Evolutionary conservation across 805 yeast genomes (phyloP), one percentile per base, ranked within the genome.

Genomic region (Candida silvicultrix): DNA sequence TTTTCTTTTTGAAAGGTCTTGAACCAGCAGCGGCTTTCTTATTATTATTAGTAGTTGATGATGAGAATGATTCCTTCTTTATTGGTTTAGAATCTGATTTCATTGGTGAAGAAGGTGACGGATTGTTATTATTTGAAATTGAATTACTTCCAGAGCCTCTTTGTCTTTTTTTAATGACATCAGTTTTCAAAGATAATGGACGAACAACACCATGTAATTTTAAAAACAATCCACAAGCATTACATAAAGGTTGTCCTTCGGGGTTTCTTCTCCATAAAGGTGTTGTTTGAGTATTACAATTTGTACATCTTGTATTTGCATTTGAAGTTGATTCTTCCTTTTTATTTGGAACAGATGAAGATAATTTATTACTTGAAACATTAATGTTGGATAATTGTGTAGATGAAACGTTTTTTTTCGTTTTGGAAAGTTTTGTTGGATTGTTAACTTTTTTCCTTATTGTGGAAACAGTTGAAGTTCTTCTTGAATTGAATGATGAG

Each of bases 201-300:
- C 98, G 73, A 50, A 88, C 95, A 4, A 89, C 92, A n/a, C 97
- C 98, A 59, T 92, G 98, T 21, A 92, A 70, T 64, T 92, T 92
- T 58, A 87, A 75, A 57, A 92, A 92, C 49, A 92, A 70, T 0
- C 98, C 99, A 69, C 99, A 92, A 0, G 99, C 98, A 64, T 92
- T 92, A 68, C 98, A 92, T 48, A 92, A 69, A 0, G 97, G 95
- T 58, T 87, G 84, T 2, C 97, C 97, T 48, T 86, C 87, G 0
- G 95, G 89, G 56, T 89, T 88, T 42, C 97, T 74, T 55, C 99
- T 73, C 99, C 99, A 92, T 16, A 92, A 65, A 1, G 99, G 99
- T 0, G 99, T 92, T 16, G 95, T 89, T 51, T 77, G 80, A 0
- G 99, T 92, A 58, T 85, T 83, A 65, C 99, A 92, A 66, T 92